These are phyloP conservation scores for Rosa persica DNA, from an alignment of 306 rosid species.

Conservation along the genomic window DNA sequence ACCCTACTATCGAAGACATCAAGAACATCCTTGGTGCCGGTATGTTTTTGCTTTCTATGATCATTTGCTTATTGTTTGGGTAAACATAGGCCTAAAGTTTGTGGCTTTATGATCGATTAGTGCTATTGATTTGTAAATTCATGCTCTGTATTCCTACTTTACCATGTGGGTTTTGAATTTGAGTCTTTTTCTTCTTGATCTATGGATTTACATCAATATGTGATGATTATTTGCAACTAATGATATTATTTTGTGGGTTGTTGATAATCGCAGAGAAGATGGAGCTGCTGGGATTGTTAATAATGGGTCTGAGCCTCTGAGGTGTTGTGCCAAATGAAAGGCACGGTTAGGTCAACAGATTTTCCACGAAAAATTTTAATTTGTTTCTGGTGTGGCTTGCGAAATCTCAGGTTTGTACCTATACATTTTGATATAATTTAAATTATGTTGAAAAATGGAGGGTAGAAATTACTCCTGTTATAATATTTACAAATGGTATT, in stretches of 20 bases:
- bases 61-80: too few species aligned
- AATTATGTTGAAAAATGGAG: too few species aligned
- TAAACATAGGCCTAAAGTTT: too few species aligned
- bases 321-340: slow-evolving; percentile 34
- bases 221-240: background rate
- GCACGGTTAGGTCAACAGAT: background rate
- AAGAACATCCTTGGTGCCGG: too few species aligned
- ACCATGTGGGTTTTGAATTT: too few species aligned
- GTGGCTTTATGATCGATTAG: too few species aligned
- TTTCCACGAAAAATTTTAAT: background rate
- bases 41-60: too few species aligned
- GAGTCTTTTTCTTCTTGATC: background rate
- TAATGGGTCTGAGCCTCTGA: slow-evolving; percentile 25
- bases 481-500: too few species aligned
- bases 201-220: background rate
- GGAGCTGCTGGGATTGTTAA: slow-evolving; percentile 31
- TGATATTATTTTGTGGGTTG: background rate
- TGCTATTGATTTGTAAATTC: too few species aligned
- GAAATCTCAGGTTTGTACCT: background rate
- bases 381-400: background rate
- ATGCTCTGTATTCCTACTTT: too few species aligned
- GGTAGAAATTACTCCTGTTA: too few species aligned
- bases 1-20: too few species aligned
- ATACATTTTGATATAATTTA: background rate
- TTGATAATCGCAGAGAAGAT: slow-evolving; percentile 10